These are phyloP conservation scores for Suhomyces vadensis DNA, from an alignment of 805 yeast genomes.

Conservation along the genomic window DNA sequence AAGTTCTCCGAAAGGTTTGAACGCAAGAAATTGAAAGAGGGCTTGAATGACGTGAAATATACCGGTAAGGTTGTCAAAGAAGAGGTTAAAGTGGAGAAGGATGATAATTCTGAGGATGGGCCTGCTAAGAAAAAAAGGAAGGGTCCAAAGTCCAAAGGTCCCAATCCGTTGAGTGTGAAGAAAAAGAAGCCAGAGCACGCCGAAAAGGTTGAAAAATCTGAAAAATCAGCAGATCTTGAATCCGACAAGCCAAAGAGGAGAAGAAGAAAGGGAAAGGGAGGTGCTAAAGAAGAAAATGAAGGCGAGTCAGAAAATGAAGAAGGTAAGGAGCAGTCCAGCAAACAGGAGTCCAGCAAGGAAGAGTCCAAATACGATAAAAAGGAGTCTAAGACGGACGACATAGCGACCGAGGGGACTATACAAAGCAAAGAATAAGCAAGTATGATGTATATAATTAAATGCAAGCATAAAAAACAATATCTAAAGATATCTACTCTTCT, in stretches of 20 bases:
- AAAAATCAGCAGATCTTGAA: background rate
- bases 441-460: no score
- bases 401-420: no score
- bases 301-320: background rate
- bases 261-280: slow-evolving; percentile 1
- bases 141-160: slow-evolving; percentile 66
- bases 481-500: background rate
- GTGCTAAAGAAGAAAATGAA: background rate
- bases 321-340: background rate
- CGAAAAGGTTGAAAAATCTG: slow-evolving; percentile 4
- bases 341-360: background rate
- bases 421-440: no score
- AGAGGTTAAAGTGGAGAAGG: slow-evolving; percentile 8
- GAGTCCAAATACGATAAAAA: no score
- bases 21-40: slow-evolving; percentile 65
- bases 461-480: no score
- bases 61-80: slow-evolving; percentile 43
- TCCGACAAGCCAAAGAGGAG: background rate
- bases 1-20: slow-evolving; percentile 50
- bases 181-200: slow-evolving; percentile 51
- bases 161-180: slow-evolving; percentile 89
- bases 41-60: slow-evolving; percentile 65
- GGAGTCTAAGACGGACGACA: no score
- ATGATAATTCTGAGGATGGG: slow-evolving; percentile 15
- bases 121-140: slow-evolving; percentile 48